Evolutionary conservation across 2,329 filamentous ascomycete genomes (phyloP).

Genomic region (Rhynchosporium secalis): DNA sequence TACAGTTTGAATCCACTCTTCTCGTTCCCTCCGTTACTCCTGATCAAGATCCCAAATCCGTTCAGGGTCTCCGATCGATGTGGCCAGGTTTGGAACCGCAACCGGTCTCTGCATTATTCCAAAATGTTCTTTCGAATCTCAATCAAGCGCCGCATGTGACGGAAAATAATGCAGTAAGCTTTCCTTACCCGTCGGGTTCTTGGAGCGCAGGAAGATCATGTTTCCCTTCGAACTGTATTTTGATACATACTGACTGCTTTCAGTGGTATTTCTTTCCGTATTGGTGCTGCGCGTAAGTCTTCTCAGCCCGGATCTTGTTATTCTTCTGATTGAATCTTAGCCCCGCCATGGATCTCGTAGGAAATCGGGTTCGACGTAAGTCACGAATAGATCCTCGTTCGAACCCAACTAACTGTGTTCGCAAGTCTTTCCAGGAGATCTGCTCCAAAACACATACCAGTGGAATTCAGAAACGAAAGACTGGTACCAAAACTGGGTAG

Average conservation of each 20-base stretch:
- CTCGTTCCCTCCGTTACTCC: background rate
- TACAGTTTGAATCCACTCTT: conserved; percentile 5
- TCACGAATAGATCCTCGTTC: background rate
- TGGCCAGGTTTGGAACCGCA: conserved; percentile 44
- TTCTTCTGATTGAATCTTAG: background rate
- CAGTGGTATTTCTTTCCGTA: conserved; percentile 28
- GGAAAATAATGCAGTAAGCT: conserved; percentile 1
- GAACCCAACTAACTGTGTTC: background rate
- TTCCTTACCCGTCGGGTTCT: background rate
- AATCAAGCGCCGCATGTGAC: background rate
- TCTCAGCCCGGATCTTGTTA: background rate
- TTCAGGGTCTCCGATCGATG: conserved; percentile 52
- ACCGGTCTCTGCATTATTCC: conserved; percentile 17
- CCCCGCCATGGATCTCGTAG: conserved; percentile 1
- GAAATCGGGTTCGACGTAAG: background rate
- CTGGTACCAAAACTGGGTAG: conserved; percentile 14
- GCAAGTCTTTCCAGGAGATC: conserved; percentile 13
- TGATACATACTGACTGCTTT: conserved; percentile 2
- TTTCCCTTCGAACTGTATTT: background rate
- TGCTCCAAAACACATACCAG: background rate
- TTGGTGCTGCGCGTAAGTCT: conserved; percentile 25
- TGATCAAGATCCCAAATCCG: conserved; percentile 33
- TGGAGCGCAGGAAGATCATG: too few relatives aligned
- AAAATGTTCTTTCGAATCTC: conserved; percentile 26
- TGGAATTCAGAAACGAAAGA: conserved; percentile 11